phyloP scores from a whole-genome alignment of 352 stramenopile species.

The Elongisporangium prolatum region DNA sequence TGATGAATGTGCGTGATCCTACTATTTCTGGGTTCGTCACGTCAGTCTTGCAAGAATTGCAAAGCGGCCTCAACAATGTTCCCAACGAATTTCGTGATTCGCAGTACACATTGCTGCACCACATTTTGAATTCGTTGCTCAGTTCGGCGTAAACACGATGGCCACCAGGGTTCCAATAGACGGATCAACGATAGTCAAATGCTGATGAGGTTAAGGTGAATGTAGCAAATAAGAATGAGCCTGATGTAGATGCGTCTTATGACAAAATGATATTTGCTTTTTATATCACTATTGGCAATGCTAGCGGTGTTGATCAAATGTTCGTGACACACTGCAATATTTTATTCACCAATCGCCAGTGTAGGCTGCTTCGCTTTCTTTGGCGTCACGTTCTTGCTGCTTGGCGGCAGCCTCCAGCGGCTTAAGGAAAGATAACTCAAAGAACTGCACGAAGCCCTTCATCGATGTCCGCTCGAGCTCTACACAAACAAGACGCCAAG shows the following conservation, averaged over 20 bases:
- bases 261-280: no score
- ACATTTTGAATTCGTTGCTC: constrained; percentile 84
- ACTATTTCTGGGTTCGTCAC: constrained; percentile 75
- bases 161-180: background rate
- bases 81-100: constrained; percentile 57
- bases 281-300: no score
- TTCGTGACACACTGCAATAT: background rate
- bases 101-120: constrained; percentile 80
- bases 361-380: constrained; percentile 67
- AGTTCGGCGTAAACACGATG: constrained; percentile 50
- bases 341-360: constrained; percentile 72
- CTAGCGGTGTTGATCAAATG: no score
- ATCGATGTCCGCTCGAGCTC: constrained; percentile 53
- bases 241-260: background rate
- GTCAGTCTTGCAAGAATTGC: constrained; percentile 73
- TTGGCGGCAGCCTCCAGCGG: constrained; percentile 51
- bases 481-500: constrained; percentile 4
- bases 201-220: background rate
- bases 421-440: constrained; percentile 72
- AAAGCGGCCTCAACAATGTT: constrained; percentile 56
- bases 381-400: constrained; percentile 64
- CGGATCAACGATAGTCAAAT: background rate
- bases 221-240: background rate
- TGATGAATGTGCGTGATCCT: constrained; percentile 73
- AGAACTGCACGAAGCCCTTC: constrained; percentile 67